These are phyloP conservation scores for Durio zibethinus DNA, from an alignment of 345 rosid genomes.

Conservation along the genomic window DNA sequence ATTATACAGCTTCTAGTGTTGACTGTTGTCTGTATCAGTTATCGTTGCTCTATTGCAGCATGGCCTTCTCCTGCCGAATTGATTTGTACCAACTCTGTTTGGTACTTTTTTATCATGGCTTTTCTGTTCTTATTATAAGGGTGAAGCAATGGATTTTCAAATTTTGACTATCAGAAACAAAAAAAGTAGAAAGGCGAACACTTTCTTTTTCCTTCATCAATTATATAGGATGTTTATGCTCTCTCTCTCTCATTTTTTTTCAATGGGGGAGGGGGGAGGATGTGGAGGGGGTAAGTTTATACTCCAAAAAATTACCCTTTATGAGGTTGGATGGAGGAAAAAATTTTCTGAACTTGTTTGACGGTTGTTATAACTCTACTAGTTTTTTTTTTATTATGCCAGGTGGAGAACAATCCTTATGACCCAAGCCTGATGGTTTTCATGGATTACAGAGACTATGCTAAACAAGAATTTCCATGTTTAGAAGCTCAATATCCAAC, in stretches of 20 bases:
- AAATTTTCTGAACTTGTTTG: background rate
- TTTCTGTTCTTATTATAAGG: background rate
- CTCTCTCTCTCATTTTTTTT: background rate
- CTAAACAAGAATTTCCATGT: conserved; percentile 44
- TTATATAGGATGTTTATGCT: background rate
- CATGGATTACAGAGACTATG: conserved; percentile 92
- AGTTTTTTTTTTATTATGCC: conserved; percentile 19
- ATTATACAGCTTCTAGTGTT: background rate
- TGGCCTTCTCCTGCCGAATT: background rate
- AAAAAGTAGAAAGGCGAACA: background rate
- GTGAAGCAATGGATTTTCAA: background rate
- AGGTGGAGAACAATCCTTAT: conserved; percentile 95
- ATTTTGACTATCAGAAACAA: background rate
- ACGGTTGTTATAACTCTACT: background rate
- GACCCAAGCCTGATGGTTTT: conserved; percentile 95
- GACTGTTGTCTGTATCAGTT: background rate
- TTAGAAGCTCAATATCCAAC: conserved; percentile 75
- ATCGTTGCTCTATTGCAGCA: background rate
- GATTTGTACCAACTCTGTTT: background rate
- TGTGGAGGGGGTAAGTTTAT: background rate
- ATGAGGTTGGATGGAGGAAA: background rate
- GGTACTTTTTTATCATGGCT: background rate
- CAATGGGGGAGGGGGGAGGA: too few relatives aligned
- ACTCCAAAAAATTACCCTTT: background rate
- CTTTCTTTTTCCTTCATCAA: too few relatives aligned